These are phyloP conservation scores for Ilex aquifolium DNA, from an alignment of 257 asterid genomes.

Conservation along the genomic window DNA sequence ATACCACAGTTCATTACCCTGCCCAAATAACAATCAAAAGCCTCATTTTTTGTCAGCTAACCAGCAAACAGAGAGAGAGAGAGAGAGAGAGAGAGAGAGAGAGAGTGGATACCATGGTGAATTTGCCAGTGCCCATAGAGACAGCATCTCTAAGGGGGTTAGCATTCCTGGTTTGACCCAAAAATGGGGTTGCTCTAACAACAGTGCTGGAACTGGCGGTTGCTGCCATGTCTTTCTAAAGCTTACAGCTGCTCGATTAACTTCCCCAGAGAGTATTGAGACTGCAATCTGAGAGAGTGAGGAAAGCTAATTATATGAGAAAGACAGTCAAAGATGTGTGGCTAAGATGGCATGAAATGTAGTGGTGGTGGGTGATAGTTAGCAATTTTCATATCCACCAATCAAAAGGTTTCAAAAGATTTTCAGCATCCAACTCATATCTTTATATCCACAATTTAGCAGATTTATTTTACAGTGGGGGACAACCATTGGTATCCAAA, in stretches of 20 bases:
- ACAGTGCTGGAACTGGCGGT: neutral
- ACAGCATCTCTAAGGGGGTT: neutral
- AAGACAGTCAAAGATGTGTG: neutral
- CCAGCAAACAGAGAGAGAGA: neutral
- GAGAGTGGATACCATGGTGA: neutral
- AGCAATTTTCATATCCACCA: neutral
- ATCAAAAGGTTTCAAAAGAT: neutral
- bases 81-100: neutral
- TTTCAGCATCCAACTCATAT: neutral
- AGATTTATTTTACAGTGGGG: too few species aligned
- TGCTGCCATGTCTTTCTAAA: neutral
- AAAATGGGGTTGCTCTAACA: neutral
- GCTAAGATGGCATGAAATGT: neutral
- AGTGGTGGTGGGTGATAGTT: neutral
- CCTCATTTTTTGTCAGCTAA: neutral
- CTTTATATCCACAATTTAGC: too few species aligned
- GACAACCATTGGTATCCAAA: too few species aligned
- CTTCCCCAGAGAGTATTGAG: too few species aligned
- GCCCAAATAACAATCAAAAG: neutral
- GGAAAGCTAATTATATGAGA: neutral
- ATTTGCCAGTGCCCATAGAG: neutral
- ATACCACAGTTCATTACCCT: slow-evolving; percentile 12
- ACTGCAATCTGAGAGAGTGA: too few species aligned
- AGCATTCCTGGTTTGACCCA: neutral
- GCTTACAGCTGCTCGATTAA: neutral